Evolutionary conservation across 2,329 filamentous ascomycete genomes (phyloP).

Genomic region (Alternaria consortialis): DNA sequence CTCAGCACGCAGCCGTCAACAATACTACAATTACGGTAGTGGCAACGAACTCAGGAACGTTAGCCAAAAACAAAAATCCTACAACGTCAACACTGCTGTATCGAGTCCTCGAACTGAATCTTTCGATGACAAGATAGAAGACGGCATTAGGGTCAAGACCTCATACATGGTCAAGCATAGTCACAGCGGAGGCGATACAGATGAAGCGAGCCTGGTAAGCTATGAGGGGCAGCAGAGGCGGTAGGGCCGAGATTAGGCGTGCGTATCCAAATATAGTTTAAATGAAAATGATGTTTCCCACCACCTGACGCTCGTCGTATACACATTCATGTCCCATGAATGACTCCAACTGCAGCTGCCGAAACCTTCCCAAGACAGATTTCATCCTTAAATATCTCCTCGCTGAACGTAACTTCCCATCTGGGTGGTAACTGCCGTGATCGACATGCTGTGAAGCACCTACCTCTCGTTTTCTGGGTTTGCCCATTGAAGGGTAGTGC

Average conservation of each 20-base stretch:
- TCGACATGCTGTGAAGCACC: slow-evolving; percentile 10
- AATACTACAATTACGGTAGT: slow-evolving; percentile 40
- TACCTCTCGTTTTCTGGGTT: not conserved
- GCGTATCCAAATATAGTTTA: not conserved
- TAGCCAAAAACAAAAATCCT: slow-evolving; percentile 20
- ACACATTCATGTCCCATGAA: not conserved
- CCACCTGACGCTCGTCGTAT: not conserved
- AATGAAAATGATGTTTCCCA: not conserved
- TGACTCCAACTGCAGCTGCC: not conserved
- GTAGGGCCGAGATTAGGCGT: not conserved
- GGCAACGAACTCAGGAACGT: slow-evolving; percentile 30
- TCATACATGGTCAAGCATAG: slow-evolving; percentile 30
- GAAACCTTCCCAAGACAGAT: not conserved
- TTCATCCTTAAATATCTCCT: not conserved
- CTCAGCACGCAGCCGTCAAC: slow-evolving; percentile 33
- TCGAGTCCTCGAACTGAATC: slow-evolving; percentile 8
- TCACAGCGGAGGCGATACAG: slow-evolving; percentile 21
- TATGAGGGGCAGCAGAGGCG: slow-evolving; percentile 12
- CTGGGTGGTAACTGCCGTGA: slow-evolving; percentile 1
- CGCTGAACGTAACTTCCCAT: not conserved
- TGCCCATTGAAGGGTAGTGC: slow-evolving; percentile 5
- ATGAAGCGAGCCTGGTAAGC: slow-evolving; percentile 30
- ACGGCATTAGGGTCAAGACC: slow-evolving; percentile 30
- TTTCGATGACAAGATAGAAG: slow-evolving; percentile 12
- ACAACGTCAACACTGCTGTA: slow-evolving; percentile 13